These are phyloP conservation scores for Kwoniella sp. DNA, from an alignment of 768 basidiomycete species.

Conservation along the genomic window DNA sequence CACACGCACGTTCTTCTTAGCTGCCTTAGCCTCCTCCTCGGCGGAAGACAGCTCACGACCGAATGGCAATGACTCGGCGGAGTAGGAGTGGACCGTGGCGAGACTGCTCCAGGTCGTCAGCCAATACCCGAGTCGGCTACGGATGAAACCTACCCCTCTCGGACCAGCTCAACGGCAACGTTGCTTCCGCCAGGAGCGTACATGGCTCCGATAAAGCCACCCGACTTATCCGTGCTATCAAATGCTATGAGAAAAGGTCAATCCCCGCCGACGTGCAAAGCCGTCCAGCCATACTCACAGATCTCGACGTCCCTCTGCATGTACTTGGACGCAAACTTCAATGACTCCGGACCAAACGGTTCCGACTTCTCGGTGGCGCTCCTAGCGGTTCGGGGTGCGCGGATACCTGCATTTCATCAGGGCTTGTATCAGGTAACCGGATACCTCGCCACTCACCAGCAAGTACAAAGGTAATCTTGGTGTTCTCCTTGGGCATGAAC, in stretches of 20 bases:
- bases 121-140: neutral
- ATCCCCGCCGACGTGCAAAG: neutral
- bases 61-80: conserved; percentile 77
- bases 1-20: conserved; percentile 65
- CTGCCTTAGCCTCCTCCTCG: conserved; percentile 81
- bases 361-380: conserved; percentile 75
- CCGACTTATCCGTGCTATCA: conserved; percentile 84
- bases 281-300: conserved; percentile 42
- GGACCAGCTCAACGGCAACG: conserved; percentile 72
- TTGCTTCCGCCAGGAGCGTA: conserved; percentile 76
- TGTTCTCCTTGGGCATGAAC: conserved; percentile 82
- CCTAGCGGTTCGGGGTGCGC: conserved; percentile 81
- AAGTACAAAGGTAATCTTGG: conserved; percentile 85
- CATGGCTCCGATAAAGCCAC: conserved; percentile 88
- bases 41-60: conserved; percentile 73
- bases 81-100: conserved; percentile 80
- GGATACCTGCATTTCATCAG: conserved; percentile 62
- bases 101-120: conserved; percentile 49
- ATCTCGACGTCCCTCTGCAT: conserved; percentile 96
- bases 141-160: conserved; percentile 59
- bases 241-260: conserved; percentile 54
- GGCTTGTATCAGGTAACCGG: neutral
- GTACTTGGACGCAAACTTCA: conserved; percentile 72
- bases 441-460: conserved; percentile 56
- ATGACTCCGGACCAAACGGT: conserved; percentile 77